phyloP scores from a whole-genome alignment of 768 basidiomycete genomes.

The Phaeolepiota aurea region DNA sequence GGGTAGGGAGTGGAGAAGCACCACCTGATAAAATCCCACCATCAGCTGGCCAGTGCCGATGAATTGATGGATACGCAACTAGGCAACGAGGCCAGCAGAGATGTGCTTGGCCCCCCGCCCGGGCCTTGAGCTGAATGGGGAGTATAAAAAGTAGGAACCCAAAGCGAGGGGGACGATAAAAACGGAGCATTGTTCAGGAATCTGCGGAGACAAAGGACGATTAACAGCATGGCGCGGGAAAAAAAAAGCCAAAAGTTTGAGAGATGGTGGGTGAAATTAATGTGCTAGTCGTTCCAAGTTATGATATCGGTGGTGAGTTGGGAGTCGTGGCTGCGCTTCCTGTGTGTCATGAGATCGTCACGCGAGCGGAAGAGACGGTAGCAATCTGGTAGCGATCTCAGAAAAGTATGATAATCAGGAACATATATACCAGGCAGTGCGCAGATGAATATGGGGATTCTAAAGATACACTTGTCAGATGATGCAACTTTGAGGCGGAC shows the following conservation, averaged over 20 bases:
- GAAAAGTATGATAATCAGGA: not conserved
- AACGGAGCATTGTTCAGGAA: not conserved
- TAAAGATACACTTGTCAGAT: conserved; percentile 15
- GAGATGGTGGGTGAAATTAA: no score
- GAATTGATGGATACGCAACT: not conserved
- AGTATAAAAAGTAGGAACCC: no score
- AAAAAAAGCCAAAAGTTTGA: no score
- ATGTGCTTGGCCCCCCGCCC: no score
- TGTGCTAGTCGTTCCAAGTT: conserved; percentile 72
- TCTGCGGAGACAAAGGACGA: not conserved
- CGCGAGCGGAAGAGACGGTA: conserved; percentile 64
- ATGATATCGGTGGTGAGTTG: conserved; percentile 49
- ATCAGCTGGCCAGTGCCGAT: not conserved
- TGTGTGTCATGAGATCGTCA: conserved; percentile 61
- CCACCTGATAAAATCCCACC: not conserved
- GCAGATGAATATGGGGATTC: conserved; percentile 80
- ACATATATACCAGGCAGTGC: conserved; percentile 42
- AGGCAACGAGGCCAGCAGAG: not conserved
- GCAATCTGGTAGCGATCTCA: conserved; percentile 37
- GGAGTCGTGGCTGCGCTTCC: conserved; percentile 63
- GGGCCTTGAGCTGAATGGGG: conserved; percentile 4
- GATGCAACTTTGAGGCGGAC: not conserved
- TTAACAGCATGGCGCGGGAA: not conserved
- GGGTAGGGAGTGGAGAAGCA: not conserved
- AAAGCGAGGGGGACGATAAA: no score